phyloP scores from a whole-genome alignment of 768 basidiomycete genomes.

The Xerocomellus chrysenteron region DNA sequence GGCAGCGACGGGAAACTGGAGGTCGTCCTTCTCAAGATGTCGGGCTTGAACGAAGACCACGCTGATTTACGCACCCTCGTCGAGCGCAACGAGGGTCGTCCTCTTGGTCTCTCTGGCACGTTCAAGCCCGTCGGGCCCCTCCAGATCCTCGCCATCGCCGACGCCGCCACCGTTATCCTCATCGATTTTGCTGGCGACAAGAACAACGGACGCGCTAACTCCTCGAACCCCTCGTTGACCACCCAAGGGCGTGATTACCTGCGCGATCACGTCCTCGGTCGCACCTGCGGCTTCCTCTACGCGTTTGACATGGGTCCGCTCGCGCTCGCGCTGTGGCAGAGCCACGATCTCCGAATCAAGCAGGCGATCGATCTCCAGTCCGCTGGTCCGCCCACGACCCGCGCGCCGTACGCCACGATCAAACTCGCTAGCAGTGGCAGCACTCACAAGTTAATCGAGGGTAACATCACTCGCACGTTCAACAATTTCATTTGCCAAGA shows the following conservation, averaged over 20 bases:
- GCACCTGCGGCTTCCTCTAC: constrained; percentile 27
- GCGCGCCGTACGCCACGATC: constrained; percentile 22
- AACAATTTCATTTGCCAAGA: constrained; percentile 2
- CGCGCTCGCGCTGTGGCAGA: constrained; percentile 32
- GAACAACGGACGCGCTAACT: constrained; percentile 34
- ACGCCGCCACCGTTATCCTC: constrained; percentile 26
- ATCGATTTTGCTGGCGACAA: constrained; percentile 28
- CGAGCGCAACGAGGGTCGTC: constrained; percentile 33
- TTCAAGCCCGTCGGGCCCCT: constrained; percentile 25
- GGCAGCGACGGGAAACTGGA: constrained; percentile 26
- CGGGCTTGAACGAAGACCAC: constrained; percentile 24
- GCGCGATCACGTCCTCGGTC: constrained; percentile 29
- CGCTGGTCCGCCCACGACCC: constrained; percentile 11
- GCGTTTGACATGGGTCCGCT: constrained; percentile 32
- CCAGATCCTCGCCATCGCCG: constrained; percentile 28
- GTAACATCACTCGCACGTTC: constrained; percentile 21
- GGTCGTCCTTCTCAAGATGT: constrained; percentile 14
- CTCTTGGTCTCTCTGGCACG: constrained; percentile 30
- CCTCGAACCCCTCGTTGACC: constrained; percentile 16
- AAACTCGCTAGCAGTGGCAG: constrained; percentile 5
- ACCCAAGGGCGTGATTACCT: constrained; percentile 27
- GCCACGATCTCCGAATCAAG: constrained; percentile 32
- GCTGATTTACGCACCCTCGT: constrained; percentile 21
- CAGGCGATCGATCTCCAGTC: constrained; percentile 34
- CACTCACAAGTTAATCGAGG: constrained; percentile 1